Conservation (phyloP, 208 protist genomes). For the Trypanosoma cruzi region DNA sequence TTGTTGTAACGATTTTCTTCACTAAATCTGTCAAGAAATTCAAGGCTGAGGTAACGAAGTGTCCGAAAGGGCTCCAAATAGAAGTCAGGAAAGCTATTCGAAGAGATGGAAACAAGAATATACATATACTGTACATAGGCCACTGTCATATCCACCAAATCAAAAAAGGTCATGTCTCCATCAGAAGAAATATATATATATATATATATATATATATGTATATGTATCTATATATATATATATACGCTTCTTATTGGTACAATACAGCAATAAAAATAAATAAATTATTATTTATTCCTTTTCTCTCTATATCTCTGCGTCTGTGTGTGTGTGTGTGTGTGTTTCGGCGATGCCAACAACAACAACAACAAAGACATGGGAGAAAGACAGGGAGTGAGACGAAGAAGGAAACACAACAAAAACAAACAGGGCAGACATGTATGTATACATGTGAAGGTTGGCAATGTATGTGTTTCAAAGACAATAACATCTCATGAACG, state of each 20-base stretch:
- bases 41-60: constrained; percentile 36
- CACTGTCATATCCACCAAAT: constrained; percentile 70
- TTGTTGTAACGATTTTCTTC: constrained; percentile 45
- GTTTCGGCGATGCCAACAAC: not conserved
- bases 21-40: constrained; percentile 21
- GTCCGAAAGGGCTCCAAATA: constrained; percentile 37
- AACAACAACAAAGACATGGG: constrained; percentile 14
- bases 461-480: too few relatives aligned
- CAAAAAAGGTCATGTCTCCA: constrained; percentile 39
- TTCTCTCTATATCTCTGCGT: too few relatives aligned
- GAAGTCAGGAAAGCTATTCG: constrained; percentile 45
- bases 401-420: constrained; percentile 16
- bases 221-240: too few relatives aligned
- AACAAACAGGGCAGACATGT: too few relatives aligned
- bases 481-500: too few relatives aligned
- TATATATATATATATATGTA: too few relatives aligned
- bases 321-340: too few relatives aligned
- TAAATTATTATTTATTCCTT: constrained; percentile 3
- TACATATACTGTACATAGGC: constrained; percentile 77
- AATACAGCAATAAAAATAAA: constrained; percentile 6
- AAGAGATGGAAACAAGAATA: constrained; percentile 54
- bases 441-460: too few relatives aligned
- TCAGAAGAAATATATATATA: not conserved
- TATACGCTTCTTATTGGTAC: not conserved
- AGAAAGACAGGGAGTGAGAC: constrained; percentile 15